Conservation (phyloP, 495 filamentous ascomycete species). For the Lepidopterella palustris region DNA sequence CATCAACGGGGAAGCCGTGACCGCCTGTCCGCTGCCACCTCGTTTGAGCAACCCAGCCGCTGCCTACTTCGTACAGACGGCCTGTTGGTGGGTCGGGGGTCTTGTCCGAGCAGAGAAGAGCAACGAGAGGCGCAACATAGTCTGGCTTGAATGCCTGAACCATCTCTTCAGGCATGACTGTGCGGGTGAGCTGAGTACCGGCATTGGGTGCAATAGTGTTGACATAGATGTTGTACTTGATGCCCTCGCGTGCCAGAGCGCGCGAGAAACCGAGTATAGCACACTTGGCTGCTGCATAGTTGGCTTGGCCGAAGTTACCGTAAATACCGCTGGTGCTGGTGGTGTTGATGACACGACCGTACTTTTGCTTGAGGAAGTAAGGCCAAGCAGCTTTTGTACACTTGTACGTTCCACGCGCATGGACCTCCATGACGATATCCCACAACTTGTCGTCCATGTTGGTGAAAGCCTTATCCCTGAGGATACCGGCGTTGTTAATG, state of each 20-base stretch:
- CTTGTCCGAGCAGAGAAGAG: slow-evolving; percentile 82
- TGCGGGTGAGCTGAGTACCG: slow-evolving; percentile 90
- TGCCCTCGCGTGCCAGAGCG: slow-evolving; percentile 85
- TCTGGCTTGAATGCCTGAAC: slow-evolving; percentile 99
- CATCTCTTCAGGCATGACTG: slow-evolving; percentile 94
- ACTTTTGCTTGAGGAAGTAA: slow-evolving; percentile 97
- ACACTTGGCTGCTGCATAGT: slow-evolving; percentile 92
- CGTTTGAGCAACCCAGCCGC: slow-evolving; percentile 86
- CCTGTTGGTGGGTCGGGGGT: slow-evolving; percentile 78
- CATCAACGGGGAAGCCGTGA: slow-evolving; percentile 86
- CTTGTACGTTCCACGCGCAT: slow-evolving; percentile 94
- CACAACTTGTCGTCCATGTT: slow-evolving; percentile 96
- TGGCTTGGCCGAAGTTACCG: slow-evolving; percentile 97
- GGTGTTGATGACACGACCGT: slow-evolving; percentile 93
- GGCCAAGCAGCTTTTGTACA: slow-evolving; percentile 97
- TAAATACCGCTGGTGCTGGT: slow-evolving; percentile 96
- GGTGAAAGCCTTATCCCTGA: slow-evolving; percentile 94
- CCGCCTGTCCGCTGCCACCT: slow-evolving; percentile 93
- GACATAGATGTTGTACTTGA: slow-evolving; percentile 96
- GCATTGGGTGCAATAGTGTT: slow-evolving; percentile 99
- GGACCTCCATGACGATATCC: slow-evolving; percentile 87
- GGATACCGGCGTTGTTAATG: slow-evolving; percentile 96
- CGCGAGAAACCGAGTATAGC: slow-evolving; percentile 94
- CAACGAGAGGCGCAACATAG: slow-evolving; percentile 91
- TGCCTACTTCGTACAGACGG: slow-evolving; percentile 91